Percentiles rank a stretch among this genome's conserved stretches.
Evolutionary conservation across 768 basidiomycete genomes (phyloP).

Genomic region (Agrocybe pediades): DNA sequence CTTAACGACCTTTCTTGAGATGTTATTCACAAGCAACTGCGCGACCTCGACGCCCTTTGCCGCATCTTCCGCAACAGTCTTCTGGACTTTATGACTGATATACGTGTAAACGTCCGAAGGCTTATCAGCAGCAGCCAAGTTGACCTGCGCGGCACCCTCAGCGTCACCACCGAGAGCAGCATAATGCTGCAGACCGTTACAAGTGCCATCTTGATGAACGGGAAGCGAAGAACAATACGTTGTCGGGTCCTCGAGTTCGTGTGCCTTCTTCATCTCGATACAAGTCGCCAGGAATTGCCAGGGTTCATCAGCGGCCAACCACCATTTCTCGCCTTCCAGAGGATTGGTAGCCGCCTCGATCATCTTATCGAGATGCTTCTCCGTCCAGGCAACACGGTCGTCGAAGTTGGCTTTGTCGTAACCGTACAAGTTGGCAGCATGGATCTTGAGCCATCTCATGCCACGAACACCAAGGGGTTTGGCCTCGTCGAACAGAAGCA

Average conservation of each 20-base stretch:
- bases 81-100: conserved; percentile 86
- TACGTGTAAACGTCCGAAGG: conserved; percentile 96
- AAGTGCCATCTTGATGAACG: conserved; percentile 97
- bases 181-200: conserved; percentile 98
- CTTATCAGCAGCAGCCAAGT: conserved; percentile 78
- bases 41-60: conserved; percentile 56
- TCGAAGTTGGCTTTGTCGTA: conserved; percentile 95
- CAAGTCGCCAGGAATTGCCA: conserved; percentile 97
- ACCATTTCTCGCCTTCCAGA: conserved; percentile 84
- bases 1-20: conserved; percentile 94
- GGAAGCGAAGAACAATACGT: conserved; percentile 73
- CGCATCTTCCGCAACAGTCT: conserved; percentile 58
- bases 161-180: conserved; percentile 95
- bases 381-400: conserved; percentile 83
- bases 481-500: conserved; percentile 80
- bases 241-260: conserved; percentile 68
- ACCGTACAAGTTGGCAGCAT: conserved; percentile 90
- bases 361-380: conserved; percentile 72
- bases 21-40: conserved; percentile 66
- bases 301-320: conserved; percentile 90
- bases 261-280: conserved; percentile 82
- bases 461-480: conserved; percentile 84
- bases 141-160: conserved; percentile 89
- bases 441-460: conserved; percentile 93
- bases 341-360: conserved; percentile 84